Conservation (phyloP, 2,329 filamentous ascomycete genomes). For the Colletotrichum musicola region DNA sequence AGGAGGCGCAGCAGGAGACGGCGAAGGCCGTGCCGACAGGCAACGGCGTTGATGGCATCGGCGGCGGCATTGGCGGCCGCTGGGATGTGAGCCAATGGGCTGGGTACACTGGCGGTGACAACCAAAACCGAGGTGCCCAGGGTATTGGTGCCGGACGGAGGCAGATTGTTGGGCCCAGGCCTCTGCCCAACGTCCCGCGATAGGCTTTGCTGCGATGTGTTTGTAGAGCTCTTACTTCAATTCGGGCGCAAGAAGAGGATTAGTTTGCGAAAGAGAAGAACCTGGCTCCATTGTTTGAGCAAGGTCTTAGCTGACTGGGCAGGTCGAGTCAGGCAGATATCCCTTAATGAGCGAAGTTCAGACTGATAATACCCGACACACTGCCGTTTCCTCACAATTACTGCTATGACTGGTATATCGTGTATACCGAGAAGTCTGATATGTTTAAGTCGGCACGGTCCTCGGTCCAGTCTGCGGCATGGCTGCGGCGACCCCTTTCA, state of each 20-base stretch:
- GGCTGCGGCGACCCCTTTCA: too few relatives aligned
- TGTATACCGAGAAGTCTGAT: too few relatives aligned
- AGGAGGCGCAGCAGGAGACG: slow-evolving; percentile 77
- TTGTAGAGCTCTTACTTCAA: too few relatives aligned
- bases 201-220: not conserved
- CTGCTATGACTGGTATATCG: too few relatives aligned
- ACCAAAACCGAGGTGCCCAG: slow-evolving; percentile 74
- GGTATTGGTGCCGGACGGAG: slow-evolving; percentile 78
- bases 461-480: too few relatives aligned
- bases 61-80: slow-evolving; percentile 74
- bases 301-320: not conserved
- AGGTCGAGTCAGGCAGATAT: slow-evolving; percentile 12
- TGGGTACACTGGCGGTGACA: slow-evolving; percentile 81
- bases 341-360: slow-evolving; percentile 9
- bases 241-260: too few relatives aligned
- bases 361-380: not conserved
- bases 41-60: slow-evolving; percentile 71
- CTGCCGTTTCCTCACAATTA: too few relatives aligned
- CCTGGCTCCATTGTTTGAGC: too few relatives aligned
- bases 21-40: slow-evolving; percentile 65
- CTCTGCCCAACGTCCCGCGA: slow-evolving; percentile 60
- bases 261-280: too few relatives aligned
- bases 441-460: too few relatives aligned
- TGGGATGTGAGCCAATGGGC: slow-evolving; percentile 85
- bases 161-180: slow-evolving; percentile 84